Percentiles rank a stretch among this genome's conserved stretches.
Evolutionary conservation across 352 stramenopile genomes (phyloP).

Genomic region (Phytophthora pistaciae): DNA sequence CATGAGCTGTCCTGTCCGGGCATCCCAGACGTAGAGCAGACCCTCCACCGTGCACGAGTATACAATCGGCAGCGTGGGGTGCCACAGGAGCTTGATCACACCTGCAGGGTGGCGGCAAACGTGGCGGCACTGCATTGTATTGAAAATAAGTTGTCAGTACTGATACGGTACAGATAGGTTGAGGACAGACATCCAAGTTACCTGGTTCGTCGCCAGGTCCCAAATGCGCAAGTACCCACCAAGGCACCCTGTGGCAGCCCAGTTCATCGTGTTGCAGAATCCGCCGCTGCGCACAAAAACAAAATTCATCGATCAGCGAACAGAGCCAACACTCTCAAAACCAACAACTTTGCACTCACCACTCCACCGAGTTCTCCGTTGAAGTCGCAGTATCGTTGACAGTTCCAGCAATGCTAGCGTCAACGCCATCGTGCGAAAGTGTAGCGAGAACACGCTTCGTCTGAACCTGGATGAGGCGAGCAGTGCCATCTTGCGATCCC

Average conservation of each 20-base stretch:
- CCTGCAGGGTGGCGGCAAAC: conserved; percentile 87
- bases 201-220: conserved; percentile 92
- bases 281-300: conserved; percentile 72
- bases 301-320: conserved; percentile 14
- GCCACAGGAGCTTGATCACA: conserved; percentile 94
- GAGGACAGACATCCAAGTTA: conserved; percentile 23
- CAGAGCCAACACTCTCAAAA: background rate
- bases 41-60: conserved; percentile 92
- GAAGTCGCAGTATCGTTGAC: conserved; percentile 54
- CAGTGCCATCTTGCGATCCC: conserved; percentile 95
- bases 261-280: conserved; percentile 95
- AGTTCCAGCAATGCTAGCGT: conserved; percentile 52
- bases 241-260: conserved; percentile 95
- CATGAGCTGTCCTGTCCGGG: conserved; percentile 83
- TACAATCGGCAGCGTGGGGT: conserved; percentile 86
- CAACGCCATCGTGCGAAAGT: conserved; percentile 77
- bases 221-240: conserved; percentile 97
- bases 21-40: conserved; percentile 93
- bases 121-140: conserved; percentile 77
- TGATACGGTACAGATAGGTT: background rate
- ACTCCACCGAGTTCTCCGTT: conserved; percentile 90
- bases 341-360: conserved; percentile 45
- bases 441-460: conserved; percentile 95
- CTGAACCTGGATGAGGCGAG: conserved; percentile 93
- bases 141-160: conserved; percentile 12